These are phyloP conservation scores for Chalciporus sphaerocephalus DNA, from an alignment of 768 basidiomycete species.

Conservation along the genomic window DNA sequence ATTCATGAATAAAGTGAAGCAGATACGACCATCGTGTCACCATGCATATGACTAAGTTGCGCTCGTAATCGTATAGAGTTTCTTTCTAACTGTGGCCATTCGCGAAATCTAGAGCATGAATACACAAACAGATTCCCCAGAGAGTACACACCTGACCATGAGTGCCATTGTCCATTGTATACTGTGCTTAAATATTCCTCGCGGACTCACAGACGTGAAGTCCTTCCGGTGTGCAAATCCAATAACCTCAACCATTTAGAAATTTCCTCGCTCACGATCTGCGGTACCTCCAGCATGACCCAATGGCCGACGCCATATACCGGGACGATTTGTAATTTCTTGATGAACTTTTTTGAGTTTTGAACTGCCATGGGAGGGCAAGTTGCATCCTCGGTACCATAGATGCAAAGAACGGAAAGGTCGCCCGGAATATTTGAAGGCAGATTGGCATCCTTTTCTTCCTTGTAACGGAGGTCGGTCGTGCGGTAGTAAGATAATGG, in stretches of 20 bases:
- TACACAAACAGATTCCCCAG: neutral
- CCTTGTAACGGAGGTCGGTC: conserved; percentile 53
- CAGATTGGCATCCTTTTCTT: conserved; percentile 50
- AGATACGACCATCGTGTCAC: too few species aligned
- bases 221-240: neutral
- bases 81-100: neutral
- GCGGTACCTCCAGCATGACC: conserved; percentile 60
- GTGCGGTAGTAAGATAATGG: conserved; percentile 80
- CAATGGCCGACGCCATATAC: conserved; percentile 62
- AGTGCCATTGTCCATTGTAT: neutral
- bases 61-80: neutral
- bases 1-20: too few species aligned
- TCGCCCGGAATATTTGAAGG: conserved; percentile 40
- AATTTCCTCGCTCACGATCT: conserved; percentile 49
- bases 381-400: conserved; percentile 53
- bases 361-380: conserved; percentile 39
- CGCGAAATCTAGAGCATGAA: neutral
- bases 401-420: conserved; percentile 58
- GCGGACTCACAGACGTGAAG: conserved; percentile 9
- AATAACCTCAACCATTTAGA: conserved; percentile 40
- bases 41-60: too few species aligned
- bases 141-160: neutral
- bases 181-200: neutral
- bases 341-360: conserved; percentile 47
- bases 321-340: conserved; percentile 46